Conservation (phyloP, 2,329 filamentous ascomycete species). For the Tolypocladium album region DNA sequence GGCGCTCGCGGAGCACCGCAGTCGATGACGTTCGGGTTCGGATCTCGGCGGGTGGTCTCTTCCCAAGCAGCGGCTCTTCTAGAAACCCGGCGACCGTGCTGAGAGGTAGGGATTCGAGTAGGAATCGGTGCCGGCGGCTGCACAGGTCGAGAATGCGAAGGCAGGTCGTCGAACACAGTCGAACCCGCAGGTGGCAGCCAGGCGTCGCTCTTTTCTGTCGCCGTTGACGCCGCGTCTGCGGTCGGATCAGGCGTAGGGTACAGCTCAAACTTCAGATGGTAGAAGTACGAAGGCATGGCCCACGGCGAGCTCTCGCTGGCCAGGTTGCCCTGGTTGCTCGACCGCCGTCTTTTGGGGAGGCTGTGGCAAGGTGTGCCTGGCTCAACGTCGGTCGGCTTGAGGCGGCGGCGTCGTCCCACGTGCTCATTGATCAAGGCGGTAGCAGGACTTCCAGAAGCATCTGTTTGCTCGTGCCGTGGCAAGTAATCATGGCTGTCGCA, state of each 20-base stretch:
- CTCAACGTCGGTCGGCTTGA: neutral
- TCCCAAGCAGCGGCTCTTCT: neutral
- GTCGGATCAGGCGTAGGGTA: constrained; percentile 36
- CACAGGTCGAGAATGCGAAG: constrained; percentile 31
- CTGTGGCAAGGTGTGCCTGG: neutral
- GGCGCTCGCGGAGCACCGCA: constrained; percentile 32
- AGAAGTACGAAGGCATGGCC: constrained; percentile 50
- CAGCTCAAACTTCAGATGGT: constrained; percentile 57
- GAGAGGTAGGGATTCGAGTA: constrained; percentile 2
- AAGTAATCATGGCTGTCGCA: neutral
- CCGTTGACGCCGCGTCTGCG: constrained; percentile 4
- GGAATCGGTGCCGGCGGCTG: constrained; percentile 1
- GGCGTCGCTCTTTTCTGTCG: constrained; percentile 14
- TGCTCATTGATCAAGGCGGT: neutral
- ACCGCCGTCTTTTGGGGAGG: neutral
- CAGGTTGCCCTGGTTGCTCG: neutral
- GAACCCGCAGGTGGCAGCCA: constrained; percentile 40
- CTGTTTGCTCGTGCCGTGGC: neutral
- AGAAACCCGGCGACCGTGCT: neutral
- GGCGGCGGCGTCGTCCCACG: neutral
- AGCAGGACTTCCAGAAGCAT: neutral
- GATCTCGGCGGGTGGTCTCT: constrained; percentile 2
- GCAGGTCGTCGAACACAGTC: constrained; percentile 45
- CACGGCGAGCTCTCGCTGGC: neutral
- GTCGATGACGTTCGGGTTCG: constrained; percentile 31